A percentile compares a stretch with the other conserved stretches of the same genome.
Conservation (phyloP, 768 basidiomycete species). For the Phaffia tasmanica region DNA sequence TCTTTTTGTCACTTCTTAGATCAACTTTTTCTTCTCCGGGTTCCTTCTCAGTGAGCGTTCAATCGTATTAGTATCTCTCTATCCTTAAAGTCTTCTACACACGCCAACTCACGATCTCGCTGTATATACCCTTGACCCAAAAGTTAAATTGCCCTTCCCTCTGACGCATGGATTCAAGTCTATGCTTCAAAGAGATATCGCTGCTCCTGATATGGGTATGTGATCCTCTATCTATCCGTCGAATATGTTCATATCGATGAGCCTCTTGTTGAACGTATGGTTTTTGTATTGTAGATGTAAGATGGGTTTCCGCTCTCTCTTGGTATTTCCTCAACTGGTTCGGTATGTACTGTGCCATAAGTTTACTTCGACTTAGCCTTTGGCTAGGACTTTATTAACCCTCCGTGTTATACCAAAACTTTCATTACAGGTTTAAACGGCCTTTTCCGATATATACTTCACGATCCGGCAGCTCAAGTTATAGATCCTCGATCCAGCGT, state of each 20-base stretch:
- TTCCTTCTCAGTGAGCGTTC: conserved; percentile 80
- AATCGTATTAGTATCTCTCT: not conserved
- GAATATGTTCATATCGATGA: not conserved
- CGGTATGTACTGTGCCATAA: conserved; percentile 48
- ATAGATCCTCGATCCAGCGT: conserved; percentile 8
- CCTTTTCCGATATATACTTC: conserved; percentile 83
- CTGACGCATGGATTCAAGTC: conserved; percentile 93
- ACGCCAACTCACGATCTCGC: conserved; percentile 8
- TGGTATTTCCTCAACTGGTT: conserved; percentile 99
- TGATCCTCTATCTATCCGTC: not conserved
- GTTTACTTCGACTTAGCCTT: no score
- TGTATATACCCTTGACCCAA: not conserved
- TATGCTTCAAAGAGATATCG: conserved; percentile 71
- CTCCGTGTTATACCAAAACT: not conserved
- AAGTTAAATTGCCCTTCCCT: conserved; percentile 94
- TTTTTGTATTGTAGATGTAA: conserved; percentile 85
- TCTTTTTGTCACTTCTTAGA: conserved; percentile 39
- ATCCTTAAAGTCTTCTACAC: not conserved
- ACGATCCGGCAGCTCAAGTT: conserved; percentile 38
- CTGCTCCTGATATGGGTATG: conserved; percentile 25
- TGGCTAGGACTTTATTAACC: not conserved
- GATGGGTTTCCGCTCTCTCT: conserved; percentile 96
- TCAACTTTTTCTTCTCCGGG: conserved; percentile 98
- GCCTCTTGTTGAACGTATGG: not conserved
- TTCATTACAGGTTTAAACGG: conserved; percentile 55